Evolutionary conservation across 129 eudicot genomes (phyloP).

Genomic region (Cynara cardunculus): DNA sequence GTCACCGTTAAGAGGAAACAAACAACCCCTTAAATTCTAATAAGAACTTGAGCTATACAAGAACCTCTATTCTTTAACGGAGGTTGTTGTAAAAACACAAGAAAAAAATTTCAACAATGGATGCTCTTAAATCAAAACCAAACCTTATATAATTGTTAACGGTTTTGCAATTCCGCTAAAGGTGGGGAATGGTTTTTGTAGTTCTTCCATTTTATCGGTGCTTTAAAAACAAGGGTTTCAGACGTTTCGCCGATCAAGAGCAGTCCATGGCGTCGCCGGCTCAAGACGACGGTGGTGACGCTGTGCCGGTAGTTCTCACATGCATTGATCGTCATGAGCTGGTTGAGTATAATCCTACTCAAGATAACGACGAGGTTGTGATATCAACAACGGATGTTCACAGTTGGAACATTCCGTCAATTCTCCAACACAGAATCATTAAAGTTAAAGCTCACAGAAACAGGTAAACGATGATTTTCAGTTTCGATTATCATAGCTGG

Average conservation of each 20-base stretch:
- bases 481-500: neutral
- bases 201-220: neutral
- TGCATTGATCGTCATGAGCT: slow-evolving; percentile 35
- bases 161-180: neutral
- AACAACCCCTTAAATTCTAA: too few species aligned
- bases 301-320: slow-evolving; percentile 28
- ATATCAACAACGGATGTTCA: slow-evolving; percentile 48
- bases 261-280: slow-evolving; percentile 24
- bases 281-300: slow-evolving; percentile 26
- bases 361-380: neutral
- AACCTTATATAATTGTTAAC: too few species aligned
- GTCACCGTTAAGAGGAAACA: too few species aligned
- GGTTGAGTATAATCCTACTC: neutral
- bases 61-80: too few species aligned
- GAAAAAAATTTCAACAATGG: too few species aligned
- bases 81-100: too few species aligned
- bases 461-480: slow-evolving; percentile 32
- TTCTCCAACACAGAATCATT: slow-evolving; percentile 37
- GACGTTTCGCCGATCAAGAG: neutral
- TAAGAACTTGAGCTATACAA: too few species aligned
- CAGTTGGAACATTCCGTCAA: slow-evolving; percentile 47
- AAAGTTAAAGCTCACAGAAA: slow-evolving; percentile 41
- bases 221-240: neutral
- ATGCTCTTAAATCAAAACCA: too few species aligned
- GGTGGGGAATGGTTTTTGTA: neutral